Evolutionary conservation across 306 rosid genomes (phyloP), one percentile per base, ranked within the genome.

Genomic region (Cucurbita pepo): DNA sequence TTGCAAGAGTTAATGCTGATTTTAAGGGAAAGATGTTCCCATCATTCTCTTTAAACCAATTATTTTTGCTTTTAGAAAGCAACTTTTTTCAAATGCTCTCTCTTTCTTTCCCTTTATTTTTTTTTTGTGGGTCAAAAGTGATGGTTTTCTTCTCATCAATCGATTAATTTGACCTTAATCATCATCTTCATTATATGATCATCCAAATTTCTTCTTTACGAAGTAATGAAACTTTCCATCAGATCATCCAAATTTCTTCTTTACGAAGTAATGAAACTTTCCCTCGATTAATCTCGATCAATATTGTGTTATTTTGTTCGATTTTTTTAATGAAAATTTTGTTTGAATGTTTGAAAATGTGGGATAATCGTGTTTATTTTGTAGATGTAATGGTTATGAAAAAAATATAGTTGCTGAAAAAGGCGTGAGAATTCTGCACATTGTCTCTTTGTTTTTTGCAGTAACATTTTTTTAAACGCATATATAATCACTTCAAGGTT

Each of bases 1-100:
- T 21, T 66, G 72, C 55, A 66, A 66, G 72, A 44, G 40, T 66
- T 66, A 48, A 22, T 69, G 73, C 57, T 48, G 73, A 69, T 69
- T 69, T 69, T 69, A 69, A 69, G 73, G 73, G 73, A 69, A 48
- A 69, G 73, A 22, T 69, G 73, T 69, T 48, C 38, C 73, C 22
- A 67, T 67, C 7, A 67, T 67, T 67, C 19, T 22, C 21, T 67
- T 47, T 21, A 40, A 63, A 8, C 0, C 14, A 63, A 14, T 63
- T 40, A 37, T 34, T 59, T 30, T 59, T 64, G 40, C 40, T 19
- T 66, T 45, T 21, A 43, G n/a, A 66, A 66, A 66, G 72, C 30
- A 65, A 5, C 22, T 65, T 65, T 64, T n/a, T 40, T 13, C 53
- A 37, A 37, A 57, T 57, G 19, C 16, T 10, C 22, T 15, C 14